phyloP scores from a whole-genome alignment of 2,329 filamentous ascomycete species.

The Ascochyta viciae-villosae region DNA sequence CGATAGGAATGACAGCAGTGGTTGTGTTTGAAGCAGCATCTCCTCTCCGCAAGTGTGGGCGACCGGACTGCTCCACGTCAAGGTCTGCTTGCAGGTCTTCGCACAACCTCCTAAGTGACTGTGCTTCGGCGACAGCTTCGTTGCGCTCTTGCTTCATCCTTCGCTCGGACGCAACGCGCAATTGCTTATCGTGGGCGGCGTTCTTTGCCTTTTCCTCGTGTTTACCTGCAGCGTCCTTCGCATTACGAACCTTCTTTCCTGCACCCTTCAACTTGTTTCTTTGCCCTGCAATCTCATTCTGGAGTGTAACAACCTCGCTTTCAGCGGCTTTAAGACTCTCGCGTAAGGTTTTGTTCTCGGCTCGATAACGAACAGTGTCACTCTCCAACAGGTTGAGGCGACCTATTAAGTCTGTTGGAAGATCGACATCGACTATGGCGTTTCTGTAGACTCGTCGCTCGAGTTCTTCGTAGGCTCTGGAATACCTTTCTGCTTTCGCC shows the following conservation, averaged over 20 bases:
- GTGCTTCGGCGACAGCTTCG: conserved; percentile 17
- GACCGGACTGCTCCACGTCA: conserved; percentile 19
- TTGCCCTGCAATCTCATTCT: conserved; percentile 18
- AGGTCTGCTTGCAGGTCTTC: conserved; percentile 21
- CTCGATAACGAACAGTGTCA: conserved; percentile 15
- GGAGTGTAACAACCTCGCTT: conserved; percentile 12
- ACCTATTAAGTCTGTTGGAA: conserved; percentile 12
- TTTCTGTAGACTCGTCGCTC: conserved; percentile 7
- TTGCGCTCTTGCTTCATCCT: conserved; percentile 27
- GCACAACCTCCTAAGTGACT: conserved; percentile 19
- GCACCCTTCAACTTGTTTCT: conserved; percentile 26
- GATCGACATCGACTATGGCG: background rate
- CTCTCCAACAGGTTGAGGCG: conserved; percentile 21
- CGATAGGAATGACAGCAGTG: conserved; percentile 20
- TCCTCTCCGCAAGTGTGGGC: conserved; percentile 21
- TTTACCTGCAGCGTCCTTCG: conserved; percentile 22
- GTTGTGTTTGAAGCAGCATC: conserved; percentile 13
- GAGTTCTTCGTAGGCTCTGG: conserved; percentile 5
- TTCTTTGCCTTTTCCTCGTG: conserved; percentile 27
- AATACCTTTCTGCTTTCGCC: conserved; percentile 3
- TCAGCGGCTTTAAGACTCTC: conserved; percentile 14
- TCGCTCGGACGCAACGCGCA: conserved; percentile 17
- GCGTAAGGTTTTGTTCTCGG: conserved; percentile 18
- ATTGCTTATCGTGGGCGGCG: conserved; percentile 22
- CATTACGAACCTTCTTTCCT: conserved; percentile 25